Conservation (phyloP, 2,329 filamentous ascomycete genomes). For the Fusarium tupiense region DNA sequence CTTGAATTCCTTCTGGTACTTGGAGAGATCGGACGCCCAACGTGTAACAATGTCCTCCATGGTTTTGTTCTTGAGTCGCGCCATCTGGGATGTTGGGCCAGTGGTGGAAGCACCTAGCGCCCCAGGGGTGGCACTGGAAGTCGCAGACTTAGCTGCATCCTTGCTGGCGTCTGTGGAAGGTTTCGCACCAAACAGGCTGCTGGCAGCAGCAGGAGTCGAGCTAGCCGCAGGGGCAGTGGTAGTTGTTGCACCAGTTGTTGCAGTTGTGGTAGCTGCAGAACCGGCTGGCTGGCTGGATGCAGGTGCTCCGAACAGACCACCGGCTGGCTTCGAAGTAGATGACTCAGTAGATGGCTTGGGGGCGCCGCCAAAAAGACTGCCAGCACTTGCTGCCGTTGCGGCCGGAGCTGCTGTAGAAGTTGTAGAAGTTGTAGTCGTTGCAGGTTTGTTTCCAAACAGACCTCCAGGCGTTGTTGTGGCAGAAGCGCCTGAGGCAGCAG, state of each 20-base stretch:
- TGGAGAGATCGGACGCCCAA: slow-evolving; percentile 94
- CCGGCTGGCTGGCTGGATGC: slow-evolving; percentile 32
- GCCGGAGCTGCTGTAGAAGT: slow-evolving; percentile 44
- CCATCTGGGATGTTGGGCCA: slow-evolving; percentile 84
- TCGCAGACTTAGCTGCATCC: slow-evolving; percentile 44
- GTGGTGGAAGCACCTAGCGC: slow-evolving; percentile 76
- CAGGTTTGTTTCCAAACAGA: slow-evolving; percentile 48
- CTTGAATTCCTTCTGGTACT: slow-evolving; percentile 97
- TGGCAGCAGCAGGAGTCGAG: slow-evolving; percentile 46
- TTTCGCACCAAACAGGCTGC: slow-evolving; percentile 49
- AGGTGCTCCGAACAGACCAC: slow-evolving; percentile 41
- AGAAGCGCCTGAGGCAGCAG: slow-evolving; percentile 44
- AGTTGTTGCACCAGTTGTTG: slow-evolving; percentile 31
- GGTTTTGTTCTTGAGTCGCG: slow-evolving; percentile 95
- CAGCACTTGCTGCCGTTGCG: slow-evolving; percentile 36
- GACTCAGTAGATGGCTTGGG: slow-evolving; percentile 37
- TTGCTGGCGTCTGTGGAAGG: slow-evolving; percentile 44
- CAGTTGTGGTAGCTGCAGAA: slow-evolving; percentile 42
- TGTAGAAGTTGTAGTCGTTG: slow-evolving; percentile 43
- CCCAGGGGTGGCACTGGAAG: slow-evolving; percentile 48
- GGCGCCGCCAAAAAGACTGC: slow-evolving; percentile 39
- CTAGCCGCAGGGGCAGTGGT: slow-evolving; percentile 43
- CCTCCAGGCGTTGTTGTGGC: slow-evolving; percentile 44
- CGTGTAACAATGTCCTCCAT: slow-evolving; percentile 99
- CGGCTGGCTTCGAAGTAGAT: slow-evolving; percentile 36